phyloP scores from a whole-genome alignment of 2,329 filamentous ascomycete species.

The Davidsoniella eucalypti region DNA sequence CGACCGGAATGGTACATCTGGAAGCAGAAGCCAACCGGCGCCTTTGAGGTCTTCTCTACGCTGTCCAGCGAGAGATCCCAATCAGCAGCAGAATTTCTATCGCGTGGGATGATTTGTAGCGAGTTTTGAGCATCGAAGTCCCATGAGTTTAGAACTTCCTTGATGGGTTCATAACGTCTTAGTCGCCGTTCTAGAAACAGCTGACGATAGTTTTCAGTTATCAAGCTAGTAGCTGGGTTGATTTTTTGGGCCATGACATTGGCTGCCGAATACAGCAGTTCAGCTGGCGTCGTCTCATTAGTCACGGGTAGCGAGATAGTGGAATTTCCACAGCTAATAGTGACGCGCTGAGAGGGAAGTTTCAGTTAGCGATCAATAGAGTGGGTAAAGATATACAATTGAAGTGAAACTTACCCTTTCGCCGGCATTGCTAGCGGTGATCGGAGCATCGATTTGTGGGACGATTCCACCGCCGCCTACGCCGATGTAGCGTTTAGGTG shows the following conservation, averaged over 20 bases:
- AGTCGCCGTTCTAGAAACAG: constrained; percentile 69
- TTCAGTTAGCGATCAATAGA: constrained; percentile 3
- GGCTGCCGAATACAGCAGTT: constrained; percentile 54
- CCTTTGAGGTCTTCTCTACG: constrained; percentile 39
- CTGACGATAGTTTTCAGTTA: constrained; percentile 60
- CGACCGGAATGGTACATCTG: constrained; percentile 67
- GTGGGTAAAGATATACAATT: background rate
- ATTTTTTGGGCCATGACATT: constrained; percentile 47
- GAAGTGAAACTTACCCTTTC: constrained; percentile 43
- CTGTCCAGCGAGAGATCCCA: constrained; percentile 47
- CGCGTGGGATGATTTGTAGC: constrained; percentile 45
- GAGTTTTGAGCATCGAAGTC: constrained; percentile 63
- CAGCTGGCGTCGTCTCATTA: constrained; percentile 54
- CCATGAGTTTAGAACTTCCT: constrained; percentile 88
- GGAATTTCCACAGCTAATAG: constrained; percentile 54
- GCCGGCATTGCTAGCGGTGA: constrained; percentile 64
- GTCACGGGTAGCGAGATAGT: constrained; percentile 56
- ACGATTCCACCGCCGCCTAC: constrained; percentile 30
- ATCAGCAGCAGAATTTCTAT: constrained; percentile 36
- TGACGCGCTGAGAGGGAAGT: constrained; percentile 37
- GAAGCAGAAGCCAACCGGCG: constrained; percentile 50
- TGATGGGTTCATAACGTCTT: constrained; percentile 69
- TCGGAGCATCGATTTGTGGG: constrained; percentile 52
- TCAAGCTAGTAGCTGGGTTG: constrained; percentile 46
- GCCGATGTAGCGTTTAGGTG: constrained; percentile 22